A percentile compares a stretch with the other conserved stretches of the same genome.
phyloP scores from a whole-genome alignment of 768 basidiomycete species.

The Calocybe cyanea region DNA sequence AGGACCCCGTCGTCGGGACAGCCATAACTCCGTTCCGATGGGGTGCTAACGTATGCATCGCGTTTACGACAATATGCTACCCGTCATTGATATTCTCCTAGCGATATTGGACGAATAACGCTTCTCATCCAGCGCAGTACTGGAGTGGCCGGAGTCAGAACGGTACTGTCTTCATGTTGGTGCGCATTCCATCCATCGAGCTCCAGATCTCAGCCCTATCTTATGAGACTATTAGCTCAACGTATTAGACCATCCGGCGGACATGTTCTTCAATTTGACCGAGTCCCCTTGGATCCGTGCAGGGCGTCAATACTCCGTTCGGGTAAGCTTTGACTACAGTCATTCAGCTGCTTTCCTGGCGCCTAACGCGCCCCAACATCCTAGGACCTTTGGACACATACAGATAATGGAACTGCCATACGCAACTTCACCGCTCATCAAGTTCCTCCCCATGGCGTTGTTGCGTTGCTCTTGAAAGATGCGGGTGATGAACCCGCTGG shows the following conservation, averaged over 20 bases:
- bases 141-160: slow-evolving; percentile 62
- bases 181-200: slow-evolving; percentile 22
- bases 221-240: slow-evolving; percentile 42
- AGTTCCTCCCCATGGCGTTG: slow-evolving; percentile 68
- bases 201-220: background rate
- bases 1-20: slow-evolving; percentile 61
- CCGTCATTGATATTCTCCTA: slow-evolving; percentile 7
- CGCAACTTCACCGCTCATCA: slow-evolving; percentile 51
- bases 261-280: slow-evolving; percentile 56
- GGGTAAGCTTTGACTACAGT: slow-evolving; percentile 32
- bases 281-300: slow-evolving; percentile 67
- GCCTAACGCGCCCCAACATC: background rate
- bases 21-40: slow-evolving; percentile 66
- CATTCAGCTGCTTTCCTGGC: background rate
- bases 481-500: slow-evolving; percentile 65
- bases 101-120: slow-evolving; percentile 36
- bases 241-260: slow-evolving; percentile 46
- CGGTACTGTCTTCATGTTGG: slow-evolving; percentile 65
- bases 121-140: slow-evolving; percentile 55
- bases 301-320: slow-evolving; percentile 56
- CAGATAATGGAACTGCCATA: slow-evolving; percentile 63
- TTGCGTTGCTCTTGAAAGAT: slow-evolving; percentile 62
- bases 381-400: slow-evolving; percentile 79
- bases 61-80: background rate
- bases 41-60: slow-evolving; percentile 53